phyloP scores from a whole-genome alignment of 345 rosid genomes.

The Adansonia digitata region DNA sequence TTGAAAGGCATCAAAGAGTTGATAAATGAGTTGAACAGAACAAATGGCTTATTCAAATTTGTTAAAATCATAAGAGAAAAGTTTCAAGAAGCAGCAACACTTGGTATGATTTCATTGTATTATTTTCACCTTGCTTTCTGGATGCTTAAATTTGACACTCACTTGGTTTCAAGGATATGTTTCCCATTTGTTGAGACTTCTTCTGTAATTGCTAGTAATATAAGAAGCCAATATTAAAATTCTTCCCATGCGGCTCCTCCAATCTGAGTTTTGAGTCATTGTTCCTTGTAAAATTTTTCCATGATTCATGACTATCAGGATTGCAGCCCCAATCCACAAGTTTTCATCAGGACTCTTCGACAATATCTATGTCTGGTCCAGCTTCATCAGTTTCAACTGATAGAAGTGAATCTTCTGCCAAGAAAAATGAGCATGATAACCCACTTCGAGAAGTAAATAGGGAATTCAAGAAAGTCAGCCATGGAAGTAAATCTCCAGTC shows the following conservation, averaged over 20 bases:
- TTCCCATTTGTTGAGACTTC: not conserved
- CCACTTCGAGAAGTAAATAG: constrained; percentile 26
- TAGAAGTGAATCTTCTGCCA: constrained; percentile 45
- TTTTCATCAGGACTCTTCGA: constrained; percentile 46
- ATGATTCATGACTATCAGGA: constrained; percentile 36
- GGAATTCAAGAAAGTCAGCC: constrained; percentile 30
- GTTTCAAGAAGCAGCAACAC: constrained; percentile 59
- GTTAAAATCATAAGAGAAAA: constrained; percentile 72
- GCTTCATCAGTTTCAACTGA: constrained; percentile 49
- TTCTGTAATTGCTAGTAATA: not conserved
- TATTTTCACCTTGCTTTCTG: constrained; percentile 4
- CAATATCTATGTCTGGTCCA: constrained; percentile 64
- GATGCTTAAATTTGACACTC: constrained; percentile 6
- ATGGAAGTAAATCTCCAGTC: constrained; percentile 28
- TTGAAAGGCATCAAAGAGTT: constrained; percentile 50
- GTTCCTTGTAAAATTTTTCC: not conserved
- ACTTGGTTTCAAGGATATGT: not conserved
- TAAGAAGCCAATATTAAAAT: not conserved
- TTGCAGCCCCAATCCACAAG: constrained; percentile 30
- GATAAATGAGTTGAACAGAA: constrained; percentile 65
- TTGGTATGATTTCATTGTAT: constrained; percentile 35
- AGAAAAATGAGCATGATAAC: constrained; percentile 30
- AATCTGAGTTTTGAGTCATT: not conserved
- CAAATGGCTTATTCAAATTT: constrained; percentile 74
- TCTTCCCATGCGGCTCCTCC: not conserved